Base-by-base conservation (phyloP, 352 stramenopile genomes). In the Aphanomyces invadans region DNA sequence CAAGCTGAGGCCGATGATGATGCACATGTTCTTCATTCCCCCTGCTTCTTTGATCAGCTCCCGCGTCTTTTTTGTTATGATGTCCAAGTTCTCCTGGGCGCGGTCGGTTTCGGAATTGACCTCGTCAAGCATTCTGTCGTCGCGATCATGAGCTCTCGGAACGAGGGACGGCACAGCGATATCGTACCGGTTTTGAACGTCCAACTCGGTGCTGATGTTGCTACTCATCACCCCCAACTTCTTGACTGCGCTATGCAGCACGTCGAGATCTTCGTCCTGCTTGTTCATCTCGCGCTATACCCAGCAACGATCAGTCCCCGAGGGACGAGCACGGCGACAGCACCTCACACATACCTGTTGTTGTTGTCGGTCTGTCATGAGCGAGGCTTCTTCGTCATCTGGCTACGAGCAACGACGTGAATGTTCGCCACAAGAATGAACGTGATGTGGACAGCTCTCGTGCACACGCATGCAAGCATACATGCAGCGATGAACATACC, bases 1-100 rank as follows among this genome's bases (percentile, higher is more conserved):
- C 28, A 93, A 72, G 60, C 88, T 81, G 19, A 92, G 76, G 73
- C 88, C 84, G 71, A 92, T 90, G 77, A 93, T 91, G 55, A 93
- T 76, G 57, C 90, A 76, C 62, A 91, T 89, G 63, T 89, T 93
- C 73, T 90, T 88, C 77, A 93, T 83, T 62, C 84, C 84, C 54
- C 84, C 77, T 38, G 84, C 90, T 64, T 93, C 82, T 36, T 90
- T 85, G 66, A 93, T 90, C 25, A 93, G 79, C 70, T 91, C 84
- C 48, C 90, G 80, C 21, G 84, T 93, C 72, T 91, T 88, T 75
- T 91, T 91, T 28, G 84, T 91, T 45, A 93, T 83, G 25, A 73
- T 54, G 38, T 90, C 73, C 29, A 93, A 73, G 36, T 79, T 71
- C 42, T 90, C 81, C 7, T 86, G 86, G 10, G 84, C 82, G 46